Evolutionary conservation across 2,329 filamentous ascomycete genomes (phyloP).

Genomic region (Coniochaeta hoffmannii): DNA sequence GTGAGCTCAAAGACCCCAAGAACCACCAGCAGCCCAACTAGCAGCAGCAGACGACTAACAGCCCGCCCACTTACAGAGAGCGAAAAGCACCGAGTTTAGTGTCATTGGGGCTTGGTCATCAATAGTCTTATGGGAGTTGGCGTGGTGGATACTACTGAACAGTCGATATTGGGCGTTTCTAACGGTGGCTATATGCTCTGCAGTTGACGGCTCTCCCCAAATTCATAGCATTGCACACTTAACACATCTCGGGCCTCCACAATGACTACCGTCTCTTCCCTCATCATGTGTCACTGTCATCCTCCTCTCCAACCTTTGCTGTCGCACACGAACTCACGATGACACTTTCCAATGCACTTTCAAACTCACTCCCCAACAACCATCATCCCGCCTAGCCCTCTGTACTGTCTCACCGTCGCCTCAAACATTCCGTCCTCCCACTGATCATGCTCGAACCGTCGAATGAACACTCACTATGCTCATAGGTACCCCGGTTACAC

Average conservation of each 20-base stretch:
- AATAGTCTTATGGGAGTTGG: neutral
- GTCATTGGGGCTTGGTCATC: neutral
- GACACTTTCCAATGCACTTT: neutral
- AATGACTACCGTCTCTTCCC: neutral
- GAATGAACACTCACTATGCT: neutral
- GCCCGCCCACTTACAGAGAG: slow-evolving; percentile 51
- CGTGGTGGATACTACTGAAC: neutral
- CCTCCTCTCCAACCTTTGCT: neutral
- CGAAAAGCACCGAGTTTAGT: slow-evolving; percentile 65
- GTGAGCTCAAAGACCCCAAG: slow-evolving; percentile 43
- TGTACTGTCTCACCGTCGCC: neutral
- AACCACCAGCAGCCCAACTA: neutral
- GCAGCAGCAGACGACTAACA: slow-evolving; percentile 8
- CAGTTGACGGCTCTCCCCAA: slow-evolving; percentile 8
- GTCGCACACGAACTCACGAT: neutral
- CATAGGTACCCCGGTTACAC: neutral
- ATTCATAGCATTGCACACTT: slow-evolving; percentile 8
- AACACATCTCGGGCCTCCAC: neutral
- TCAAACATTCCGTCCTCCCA: neutral
- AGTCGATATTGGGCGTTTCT: neutral
- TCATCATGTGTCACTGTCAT: neutral
- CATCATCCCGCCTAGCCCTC: neutral
- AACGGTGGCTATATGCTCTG: slow-evolving; percentile 2
- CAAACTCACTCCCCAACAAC: no score
- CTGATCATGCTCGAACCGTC: neutral